Evolutionary conservation across 2,329 filamentous ascomycete species (phyloP), one percentile per base, ranked within the genome.

Genomic region (Cryphonectria carpinicola): DNA sequence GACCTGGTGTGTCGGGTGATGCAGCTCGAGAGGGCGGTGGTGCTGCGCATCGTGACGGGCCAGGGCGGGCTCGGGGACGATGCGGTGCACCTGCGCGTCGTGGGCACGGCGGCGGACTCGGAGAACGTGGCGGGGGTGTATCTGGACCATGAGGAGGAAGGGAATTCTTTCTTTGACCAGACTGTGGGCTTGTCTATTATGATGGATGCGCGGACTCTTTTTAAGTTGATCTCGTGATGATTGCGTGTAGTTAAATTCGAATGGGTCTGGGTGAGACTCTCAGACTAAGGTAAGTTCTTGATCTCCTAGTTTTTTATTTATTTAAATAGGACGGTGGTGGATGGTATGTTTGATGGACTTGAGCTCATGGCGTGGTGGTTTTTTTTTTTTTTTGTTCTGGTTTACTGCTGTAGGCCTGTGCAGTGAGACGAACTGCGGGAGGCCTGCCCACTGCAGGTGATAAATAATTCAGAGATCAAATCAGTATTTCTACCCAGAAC

Each of bases 1-100:
- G 65, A 67, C 39, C 46, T 67, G 19, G 22, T 67, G 22, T 67
- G 65, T 11, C 28, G 65, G 32, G 37, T 67, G 3, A n/a, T 19
- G n/a, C 25, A 60, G 22, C 8, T 46, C 35, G 32, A 37, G 17
- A 35, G 25, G 35, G 46, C 65, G 14, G 11, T 67, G 1, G 65
- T 67, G 37, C 32, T 67, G 7, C 46, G 65, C 7, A 25, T 39
- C 49, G 25, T 49, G 25, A 3, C n/a, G n/a, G 35, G 25, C 41
- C n/a, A 28, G 37, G 8, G 58, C 35, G 46, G 7, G 46, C 1
- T 10, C 2, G 61, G 14, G n/a, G 41, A 41, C 7, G 37, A 35
- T 13, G 25, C 22, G 4, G 60, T 62, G 10, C 61, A 64, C 13
- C 10, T 64, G 6, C 17, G 28, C 6, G 39, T 49, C 19, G n/a